Evolutionary conservation across 441 rosid genomes (phyloP), one percentile per base, ranked within the genome.

Genomic region (Pelargonium australe): DNA sequence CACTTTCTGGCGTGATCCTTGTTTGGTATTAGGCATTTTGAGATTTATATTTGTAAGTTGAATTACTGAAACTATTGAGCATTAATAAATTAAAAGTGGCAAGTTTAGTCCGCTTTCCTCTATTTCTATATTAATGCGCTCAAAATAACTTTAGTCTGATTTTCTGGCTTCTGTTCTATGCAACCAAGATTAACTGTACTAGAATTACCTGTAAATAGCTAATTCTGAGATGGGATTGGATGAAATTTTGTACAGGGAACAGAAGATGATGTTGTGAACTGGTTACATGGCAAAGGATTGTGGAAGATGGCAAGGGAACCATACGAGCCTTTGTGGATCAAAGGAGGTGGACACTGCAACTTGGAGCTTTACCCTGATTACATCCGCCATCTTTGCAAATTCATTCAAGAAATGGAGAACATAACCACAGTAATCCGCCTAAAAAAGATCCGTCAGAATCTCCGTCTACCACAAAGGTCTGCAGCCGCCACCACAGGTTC

Each of bases 301-400:
- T 95, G 96, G 96, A 86, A 91, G 76, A 82, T 82, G 89, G 91
- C 97, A 0, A 86, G 84, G 73, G 96, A 95, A 68, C 92, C 97
- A 0, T 91, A 86, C 8, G 96, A 91, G 73, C 99, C 99, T 13
- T 75, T 95, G 23, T 95, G 99, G 99, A 90, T 95, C 61, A 95
- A 95, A 84, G 99, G 99, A n/a, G 99, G 97, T 16, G 97, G 97
- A 51, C 99, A 91, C 72, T 95, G 97, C 83, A 91, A 95, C 82
- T 80, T 95, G 78, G 99, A 95, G 84, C 85, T 95, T 9, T 95
- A 85, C 79, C 96, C 99, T 0, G 97, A 95, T 70, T 95, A 87
- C 80, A 87, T 95, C 68, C 81, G 86, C 68, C 99, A 91, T 81
- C 88, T 94, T 19, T 75, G 84, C 81, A 88, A 82, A 77, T 94